Conservation (phyloP, 192 early-diverging fungal genomes). For the Rhizoclosmatium globosum region DNA sequence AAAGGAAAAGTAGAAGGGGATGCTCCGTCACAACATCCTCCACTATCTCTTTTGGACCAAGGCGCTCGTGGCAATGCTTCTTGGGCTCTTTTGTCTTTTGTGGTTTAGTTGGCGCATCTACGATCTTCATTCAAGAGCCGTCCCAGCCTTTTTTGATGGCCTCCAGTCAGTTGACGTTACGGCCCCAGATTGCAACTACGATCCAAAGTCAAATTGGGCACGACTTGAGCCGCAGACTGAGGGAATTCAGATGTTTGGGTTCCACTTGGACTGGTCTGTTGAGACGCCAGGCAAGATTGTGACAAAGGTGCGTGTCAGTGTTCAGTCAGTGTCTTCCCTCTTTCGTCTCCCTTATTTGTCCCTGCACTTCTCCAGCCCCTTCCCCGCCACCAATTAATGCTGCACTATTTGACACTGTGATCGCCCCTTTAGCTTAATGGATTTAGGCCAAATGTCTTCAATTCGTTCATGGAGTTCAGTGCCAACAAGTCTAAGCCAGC, state of each 20-base stretch:
- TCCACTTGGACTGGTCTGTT: slow-evolving; percentile 40
- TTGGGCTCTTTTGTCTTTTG: slow-evolving; percentile 10
- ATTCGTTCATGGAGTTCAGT: slow-evolving; percentile 46
- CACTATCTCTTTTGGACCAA: slow-evolving; percentile 38
- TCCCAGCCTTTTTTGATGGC: not conserved
- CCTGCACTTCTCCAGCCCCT: not conserved
- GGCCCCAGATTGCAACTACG: slow-evolving; percentile 15
- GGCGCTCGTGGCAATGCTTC: slow-evolving; percentile 8
- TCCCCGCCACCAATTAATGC: not conserved
- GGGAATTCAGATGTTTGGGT: slow-evolving; percentile 28
- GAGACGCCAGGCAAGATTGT: slow-evolving; percentile 32
- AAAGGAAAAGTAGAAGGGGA: not conserved
- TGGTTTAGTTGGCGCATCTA: slow-evolving; percentile 33
- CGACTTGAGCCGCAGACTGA: slow-evolving; percentile 30
- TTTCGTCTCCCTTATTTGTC: not conserved
- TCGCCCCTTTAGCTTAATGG: too few relatives aligned
- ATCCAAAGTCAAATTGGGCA: slow-evolving; percentile 1
- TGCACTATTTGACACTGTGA: not conserved
- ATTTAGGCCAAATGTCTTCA: slow-evolving; percentile 10
- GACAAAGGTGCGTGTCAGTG: slow-evolving; percentile 22
- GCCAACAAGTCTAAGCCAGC: not conserved
- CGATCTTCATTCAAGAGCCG: slow-evolving; percentile 20
- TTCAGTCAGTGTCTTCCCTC: slow-evolving; percentile 19
- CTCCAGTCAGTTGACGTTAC: not conserved
- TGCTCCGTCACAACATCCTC: slow-evolving; percentile 7